Evolutionary conservation across 2,329 filamentous ascomycete genomes (phyloP).

Genomic region (Apiospora aurea): DNA sequence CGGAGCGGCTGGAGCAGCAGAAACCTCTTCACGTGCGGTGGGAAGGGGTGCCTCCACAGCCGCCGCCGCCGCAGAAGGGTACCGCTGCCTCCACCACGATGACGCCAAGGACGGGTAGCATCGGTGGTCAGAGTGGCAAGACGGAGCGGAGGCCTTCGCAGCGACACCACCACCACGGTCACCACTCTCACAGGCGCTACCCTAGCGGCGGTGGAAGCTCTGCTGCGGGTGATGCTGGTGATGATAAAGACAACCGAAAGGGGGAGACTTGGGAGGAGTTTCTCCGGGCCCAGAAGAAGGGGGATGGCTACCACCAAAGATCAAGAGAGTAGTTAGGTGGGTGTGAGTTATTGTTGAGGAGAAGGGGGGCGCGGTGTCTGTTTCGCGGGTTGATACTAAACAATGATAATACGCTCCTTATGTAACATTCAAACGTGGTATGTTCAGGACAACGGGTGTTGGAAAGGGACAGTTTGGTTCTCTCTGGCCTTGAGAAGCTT

Average conservation of each 20-base stretch:
- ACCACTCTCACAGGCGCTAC: not conserved
- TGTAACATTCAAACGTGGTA: no score
- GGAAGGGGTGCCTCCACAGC: not conserved
- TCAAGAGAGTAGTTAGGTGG: no score
- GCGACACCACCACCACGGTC: not conserved
- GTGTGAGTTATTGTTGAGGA: no score
- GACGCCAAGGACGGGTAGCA: not conserved
- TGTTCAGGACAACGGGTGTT: not conserved
- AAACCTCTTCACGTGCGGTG: not conserved
- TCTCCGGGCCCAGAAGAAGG: conserved; percentile 1
- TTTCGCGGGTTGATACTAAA: no score
- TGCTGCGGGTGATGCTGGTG: not conserved
- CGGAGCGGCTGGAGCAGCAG: not conserved
- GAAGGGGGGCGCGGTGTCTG: not conserved
- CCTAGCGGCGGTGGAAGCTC: not conserved
- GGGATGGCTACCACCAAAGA: not conserved
- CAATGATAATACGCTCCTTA: no score
- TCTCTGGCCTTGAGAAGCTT: not conserved
- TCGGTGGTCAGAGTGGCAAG: not conserved
- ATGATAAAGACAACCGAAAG: not conserved
- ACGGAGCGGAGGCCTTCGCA: not conserved
- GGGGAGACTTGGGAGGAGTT: conserved; percentile 17
- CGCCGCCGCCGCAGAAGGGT: not conserved
- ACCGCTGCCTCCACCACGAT: not conserved
- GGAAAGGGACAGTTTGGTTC: not conserved